Base-by-base conservation (phyloP, 176 grass and related monocot species). In the Eremochloa ophiuroides region DNA sequence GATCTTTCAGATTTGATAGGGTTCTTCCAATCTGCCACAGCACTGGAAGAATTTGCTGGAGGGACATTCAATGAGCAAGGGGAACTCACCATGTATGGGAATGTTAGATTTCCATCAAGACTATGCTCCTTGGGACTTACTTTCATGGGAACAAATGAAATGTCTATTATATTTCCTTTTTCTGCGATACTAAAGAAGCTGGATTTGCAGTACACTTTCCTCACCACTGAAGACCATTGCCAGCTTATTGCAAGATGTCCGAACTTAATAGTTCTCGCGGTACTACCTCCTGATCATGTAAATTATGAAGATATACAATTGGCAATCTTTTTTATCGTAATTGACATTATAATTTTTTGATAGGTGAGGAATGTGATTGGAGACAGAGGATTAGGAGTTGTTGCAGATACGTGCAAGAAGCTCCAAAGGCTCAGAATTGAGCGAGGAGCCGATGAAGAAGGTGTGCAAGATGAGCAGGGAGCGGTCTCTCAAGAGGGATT, bases 311-410 rank as follows among this genome's bases (percentile, higher is more conserved):
- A 18, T 60, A 77, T 42, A 48, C 8, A 43, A 25, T 15, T 42
- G 5, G 13, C 28, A 11, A 70, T 28, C 12, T 40, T 78, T 40
- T 71, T 40, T 31, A 2, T 84, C 8, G 3, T 77, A 65, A 82
- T 61, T 76, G 46, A 85, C 18, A 69, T 2, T 70, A 30, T 76
- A 29, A 29, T 58, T 47, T 26, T 17, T 77, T n/a, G 9, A 58
- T 61, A 98, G 95, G 90, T 93, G 60, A 84, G 90, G 74, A 93
- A 98, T 89, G 90, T 93, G 59, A 98, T 98, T 87, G 90, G 92
- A 42, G 95, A 94, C 38, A 94, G 90, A 89, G 90, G 92, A 85
- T 43, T 98, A 41, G 79, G 65, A 47, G 80, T 98, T 84, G 95
- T 95, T 35, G 86, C 90, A 12, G 79, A 91, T 50, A 95, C 92